phyloP scores from a whole-genome alignment of 768 basidiomycete species.

The Podaxis rugospora region DNA sequence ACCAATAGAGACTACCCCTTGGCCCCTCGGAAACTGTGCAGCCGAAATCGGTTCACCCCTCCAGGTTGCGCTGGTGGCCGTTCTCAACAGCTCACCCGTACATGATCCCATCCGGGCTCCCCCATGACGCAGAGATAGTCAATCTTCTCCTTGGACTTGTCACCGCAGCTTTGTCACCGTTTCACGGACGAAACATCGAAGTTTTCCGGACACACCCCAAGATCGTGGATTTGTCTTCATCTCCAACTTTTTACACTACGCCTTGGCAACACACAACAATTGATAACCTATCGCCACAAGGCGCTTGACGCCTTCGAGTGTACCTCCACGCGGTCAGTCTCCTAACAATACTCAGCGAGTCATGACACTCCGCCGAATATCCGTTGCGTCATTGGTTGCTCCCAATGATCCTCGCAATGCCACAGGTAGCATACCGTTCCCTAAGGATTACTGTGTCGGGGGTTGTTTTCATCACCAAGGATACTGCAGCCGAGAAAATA shows the following conservation, averaged over 20 bases:
- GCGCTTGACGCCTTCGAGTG: not conserved
- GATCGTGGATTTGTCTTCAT: too few relatives aligned
- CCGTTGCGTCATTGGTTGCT: not conserved
- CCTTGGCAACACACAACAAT: not conserved
- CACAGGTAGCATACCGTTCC: not conserved
- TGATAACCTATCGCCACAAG: not conserved
- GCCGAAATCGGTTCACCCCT: not conserved
- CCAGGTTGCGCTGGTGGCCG: not conserved
- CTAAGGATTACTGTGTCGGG: not conserved
- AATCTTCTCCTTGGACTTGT: not conserved
- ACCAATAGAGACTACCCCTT: not conserved
- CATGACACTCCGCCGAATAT: not conserved
- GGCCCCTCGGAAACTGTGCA: not conserved
- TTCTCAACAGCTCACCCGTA: not conserved
- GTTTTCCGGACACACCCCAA: not conserved
- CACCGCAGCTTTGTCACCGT: not conserved
- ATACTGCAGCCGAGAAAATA: not conserved
- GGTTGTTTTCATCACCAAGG: not conserved
- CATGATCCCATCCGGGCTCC: not conserved
- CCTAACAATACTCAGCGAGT: not conserved
- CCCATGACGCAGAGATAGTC: not conserved
- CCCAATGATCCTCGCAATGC: not conserved
- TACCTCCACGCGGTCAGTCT: not conserved
- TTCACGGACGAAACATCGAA: not conserved
- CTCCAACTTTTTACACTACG: not conserved